Evolutionary conservation across 192 early-diverging fungal genomes (phyloP).

Genomic region (Paraglomus brasilianum): DNA sequence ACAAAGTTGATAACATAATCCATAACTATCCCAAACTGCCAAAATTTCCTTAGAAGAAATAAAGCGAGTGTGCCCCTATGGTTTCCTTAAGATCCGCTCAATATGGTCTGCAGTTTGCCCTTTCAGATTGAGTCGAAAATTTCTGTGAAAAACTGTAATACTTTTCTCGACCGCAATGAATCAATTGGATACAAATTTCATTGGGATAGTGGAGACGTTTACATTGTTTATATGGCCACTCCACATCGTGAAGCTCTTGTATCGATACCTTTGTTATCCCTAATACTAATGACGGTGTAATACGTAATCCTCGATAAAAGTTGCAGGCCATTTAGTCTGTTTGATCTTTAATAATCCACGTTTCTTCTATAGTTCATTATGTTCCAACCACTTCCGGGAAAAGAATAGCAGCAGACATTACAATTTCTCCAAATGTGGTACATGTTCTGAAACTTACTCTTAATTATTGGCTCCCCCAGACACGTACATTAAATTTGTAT

Average conservation of each 20-base stretch:
- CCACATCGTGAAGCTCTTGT: not conserved
- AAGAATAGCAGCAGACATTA: slow-evolving; percentile 8
- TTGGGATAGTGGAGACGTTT: slow-evolving; percentile 8
- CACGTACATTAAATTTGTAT: slow-evolving; percentile 17
- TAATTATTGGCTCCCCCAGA: not conserved
- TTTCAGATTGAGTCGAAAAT: slow-evolving; percentile 17
- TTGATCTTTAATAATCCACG: slow-evolving; percentile 3
- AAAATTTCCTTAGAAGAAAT: too few species aligned
- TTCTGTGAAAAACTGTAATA: slow-evolving; percentile 22
- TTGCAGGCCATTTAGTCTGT: slow-evolving; percentile 13
- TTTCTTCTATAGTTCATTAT: slow-evolving; percentile 26
- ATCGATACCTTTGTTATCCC: not conserved
- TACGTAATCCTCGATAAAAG: not conserved
- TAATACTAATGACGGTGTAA: slow-evolving; percentile 15
- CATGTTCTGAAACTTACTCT: not conserved
- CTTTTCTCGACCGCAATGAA: slow-evolving; percentile 20
- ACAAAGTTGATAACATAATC: slow-evolving; percentile 13
- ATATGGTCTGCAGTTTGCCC: slow-evolving; percentile 22
- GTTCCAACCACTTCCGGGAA: not conserved
- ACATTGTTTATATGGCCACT: slow-evolving; percentile 23
- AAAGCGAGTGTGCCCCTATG: too few species aligned
- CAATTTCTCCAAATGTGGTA: not conserved
- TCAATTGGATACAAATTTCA: slow-evolving; percentile 23
- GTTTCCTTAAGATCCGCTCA: slow-evolving; percentile 26
- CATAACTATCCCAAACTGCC: slow-evolving; percentile 12